Base-by-base conservation (phyloP, 345 rosid species). In the Moringa oleifera region DNA sequence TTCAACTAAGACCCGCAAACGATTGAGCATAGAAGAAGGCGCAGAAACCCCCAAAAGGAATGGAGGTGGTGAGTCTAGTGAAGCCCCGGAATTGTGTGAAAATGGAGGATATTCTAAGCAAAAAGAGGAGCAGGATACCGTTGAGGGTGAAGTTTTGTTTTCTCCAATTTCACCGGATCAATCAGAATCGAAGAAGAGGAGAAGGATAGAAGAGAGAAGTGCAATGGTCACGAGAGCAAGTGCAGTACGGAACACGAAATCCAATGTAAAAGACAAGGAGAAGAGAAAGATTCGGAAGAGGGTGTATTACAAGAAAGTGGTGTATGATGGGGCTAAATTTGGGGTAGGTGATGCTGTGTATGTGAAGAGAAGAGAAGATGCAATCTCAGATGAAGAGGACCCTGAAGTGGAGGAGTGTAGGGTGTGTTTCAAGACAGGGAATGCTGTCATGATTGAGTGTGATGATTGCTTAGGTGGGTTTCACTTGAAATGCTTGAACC, bases 401-500 rank as follows among this genome's bases (percentile, higher is more conserved):
- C 88, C 88, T 0, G 91, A 86, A 54, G 59, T 66, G 47, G 99
- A 90, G 78, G 97, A 94, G 57, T 94, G 99, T 55, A 66, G 80
- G 71, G 63, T 94, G 51, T 94, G 99, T 67, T 88, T 86, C 65
- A 81, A 73, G 68, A 69, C 80, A 41, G 89, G 88, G 70, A 78
- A 69, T 23, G 61, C 61, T 0, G 66, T 83, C n/a, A 88, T 94
- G 99, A 71, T 94, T 8, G 97, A 94, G 50, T 94, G 99, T 19
- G 97, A 94, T 55, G 83, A 85, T 71, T 90, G 99, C 59, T 77
- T 94, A 28, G 88, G 92, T 57, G 96, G 97, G 18, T 94, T 88
- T 77, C 99, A 90, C 69, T 81, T 94, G 83, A 88, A 77, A 17
- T 94, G 99, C 66, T 76, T 88, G 88, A 88, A 77, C 21, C 95